Evolutionary conservation across 768 basidiomycete genomes (phyloP).

Genomic region (Tylopilus sp.): DNA sequence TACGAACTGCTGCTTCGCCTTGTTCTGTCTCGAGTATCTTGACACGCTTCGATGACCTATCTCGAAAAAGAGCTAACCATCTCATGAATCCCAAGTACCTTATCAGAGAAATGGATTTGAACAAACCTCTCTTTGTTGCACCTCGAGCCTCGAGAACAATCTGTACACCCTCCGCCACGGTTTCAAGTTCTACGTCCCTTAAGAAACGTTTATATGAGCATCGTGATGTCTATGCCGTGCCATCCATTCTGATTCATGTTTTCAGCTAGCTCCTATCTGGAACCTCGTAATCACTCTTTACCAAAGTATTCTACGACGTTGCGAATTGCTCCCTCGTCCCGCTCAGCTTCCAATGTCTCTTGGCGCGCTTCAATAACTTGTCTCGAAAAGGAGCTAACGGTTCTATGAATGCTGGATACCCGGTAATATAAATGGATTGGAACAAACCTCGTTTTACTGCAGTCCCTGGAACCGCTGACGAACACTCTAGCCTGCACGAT

Average conservation of each 20-base stretch:
- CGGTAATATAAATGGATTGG: not conserved
- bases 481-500: conserved; percentile 48
- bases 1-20: conserved; percentile 25
- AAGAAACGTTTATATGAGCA: too few species aligned
- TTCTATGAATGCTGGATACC: not conserved
- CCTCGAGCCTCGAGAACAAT: too few species aligned
- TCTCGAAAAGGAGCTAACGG: conserved; percentile 47
- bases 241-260: not conserved
- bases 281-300: conserved; percentile 12
- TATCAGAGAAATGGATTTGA: not conserved
- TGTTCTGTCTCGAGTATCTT: conserved; percentile 15
- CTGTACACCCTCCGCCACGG: too few species aligned
- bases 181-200: too few species aligned
- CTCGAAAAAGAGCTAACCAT: conserved; percentile 47
- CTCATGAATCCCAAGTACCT: not conserved
- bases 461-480: conserved; percentile 45
- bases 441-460: conserved; percentile 46
- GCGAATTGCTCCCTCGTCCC: conserved; percentile 18
- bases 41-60: conserved; percentile 47
- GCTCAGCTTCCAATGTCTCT: conserved; percentile 16
- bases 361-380: conserved; percentile 47
- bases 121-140: conserved; percentile 48
- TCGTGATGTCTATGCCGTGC: too few species aligned
- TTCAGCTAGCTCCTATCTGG: not conserved
- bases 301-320: conserved; percentile 49